A percentile compares a stretch with the other conserved stretches of the same genome.
Evolutionary conservation across 208 protist genomes (phyloP).

Genomic region (Leptomonas pyrrhocoris): DNA sequence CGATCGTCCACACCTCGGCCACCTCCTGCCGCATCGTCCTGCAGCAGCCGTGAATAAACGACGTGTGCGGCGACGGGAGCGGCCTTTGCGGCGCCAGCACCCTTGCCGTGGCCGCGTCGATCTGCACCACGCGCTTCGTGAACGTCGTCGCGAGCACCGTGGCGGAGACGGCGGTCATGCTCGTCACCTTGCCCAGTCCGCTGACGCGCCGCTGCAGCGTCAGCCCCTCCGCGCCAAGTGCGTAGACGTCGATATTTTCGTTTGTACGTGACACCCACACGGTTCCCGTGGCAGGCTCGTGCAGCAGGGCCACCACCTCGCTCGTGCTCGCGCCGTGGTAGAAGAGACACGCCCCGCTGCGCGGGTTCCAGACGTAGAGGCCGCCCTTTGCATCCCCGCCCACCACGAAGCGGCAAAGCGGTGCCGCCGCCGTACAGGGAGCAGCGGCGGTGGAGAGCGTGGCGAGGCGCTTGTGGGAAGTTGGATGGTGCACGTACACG

Average conservation of each 20-base stretch:
- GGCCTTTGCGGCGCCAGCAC: conserved; percentile 6
- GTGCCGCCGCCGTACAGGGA: conserved; percentile 57
- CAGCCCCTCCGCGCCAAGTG: conserved; percentile 20
- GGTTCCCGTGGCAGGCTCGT: conserved; percentile 55
- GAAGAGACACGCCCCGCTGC: conserved; percentile 32
- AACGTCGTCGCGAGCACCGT: conserved; percentile 65
- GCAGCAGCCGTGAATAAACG: conserved; percentile 57
- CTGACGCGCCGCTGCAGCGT: conserved; percentile 28
- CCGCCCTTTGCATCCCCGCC: conserved; percentile 58
- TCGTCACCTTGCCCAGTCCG: conserved; percentile 50
- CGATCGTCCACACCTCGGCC: conserved; percentile 67
- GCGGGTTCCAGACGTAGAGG: conserved; percentile 62
- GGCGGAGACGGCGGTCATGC: conserved; percentile 57
- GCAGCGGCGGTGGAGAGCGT: conserved; percentile 37
- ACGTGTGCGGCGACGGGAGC: conserved; percentile 31
- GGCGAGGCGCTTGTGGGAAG: conserved; percentile 40
- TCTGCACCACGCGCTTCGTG: conserved; percentile 47
- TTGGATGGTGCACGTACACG: conserved; percentile 53
- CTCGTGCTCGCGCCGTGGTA: conserved; percentile 46
- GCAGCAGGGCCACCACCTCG: conserved; percentile 50
- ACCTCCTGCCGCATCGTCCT: conserved; percentile 51
- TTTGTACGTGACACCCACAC: conserved; percentile 71
- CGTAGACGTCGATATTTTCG: conserved; percentile 70
- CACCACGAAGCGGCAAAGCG: conserved; percentile 58
- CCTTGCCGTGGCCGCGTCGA: conserved; percentile 44